phyloP scores from a whole-genome alignment of 2,329 filamentous ascomycete species.

The Rasamsonia emersonii region DNA sequence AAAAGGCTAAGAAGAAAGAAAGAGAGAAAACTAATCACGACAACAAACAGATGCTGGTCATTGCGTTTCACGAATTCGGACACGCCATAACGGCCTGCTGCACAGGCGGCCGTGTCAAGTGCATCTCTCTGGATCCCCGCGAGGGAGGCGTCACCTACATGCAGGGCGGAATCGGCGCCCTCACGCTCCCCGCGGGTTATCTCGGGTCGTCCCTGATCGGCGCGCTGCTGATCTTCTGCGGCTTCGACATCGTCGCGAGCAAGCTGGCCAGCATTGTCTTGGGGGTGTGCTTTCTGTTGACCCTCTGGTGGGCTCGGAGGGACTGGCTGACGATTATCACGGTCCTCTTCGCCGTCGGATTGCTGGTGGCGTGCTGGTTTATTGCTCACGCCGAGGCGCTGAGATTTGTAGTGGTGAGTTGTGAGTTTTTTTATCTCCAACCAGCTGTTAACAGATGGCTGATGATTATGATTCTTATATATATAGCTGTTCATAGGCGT shows the following conservation, averaged over 20 bases:
- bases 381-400: constrained; percentile 66
- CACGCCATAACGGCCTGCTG: constrained; percentile 65
- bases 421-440: constrained; percentile 2
- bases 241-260: constrained; percentile 72
- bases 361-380: constrained; percentile 70
- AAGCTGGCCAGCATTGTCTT: constrained; percentile 69
- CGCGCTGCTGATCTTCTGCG: constrained; percentile 67
- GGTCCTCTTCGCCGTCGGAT: constrained; percentile 58
- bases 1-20: not conserved
- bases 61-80: constrained; percentile 72
- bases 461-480: constrained; percentile 1
- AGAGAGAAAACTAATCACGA: constrained; percentile 2
- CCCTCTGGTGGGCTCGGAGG: constrained; percentile 69
- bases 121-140: constrained; percentile 63
- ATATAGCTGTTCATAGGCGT: constrained; percentile 65
- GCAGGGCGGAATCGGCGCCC: constrained; percentile 59
- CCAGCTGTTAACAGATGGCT: constrained; percentile 5
- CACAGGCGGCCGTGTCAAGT: constrained; percentile 65
- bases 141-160: constrained; percentile 74
- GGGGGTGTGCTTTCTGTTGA: constrained; percentile 67
- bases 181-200: constrained; percentile 71
- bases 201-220: constrained; percentile 69
- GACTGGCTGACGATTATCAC: constrained; percentile 72
- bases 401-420: constrained; percentile 58
- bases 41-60: constrained; percentile 67